A percentile compares a stretch with the other conserved stretches of the same genome.
Conservation (phyloP, 345 rosid species). For the Lagerstroemia speciosa region DNA sequence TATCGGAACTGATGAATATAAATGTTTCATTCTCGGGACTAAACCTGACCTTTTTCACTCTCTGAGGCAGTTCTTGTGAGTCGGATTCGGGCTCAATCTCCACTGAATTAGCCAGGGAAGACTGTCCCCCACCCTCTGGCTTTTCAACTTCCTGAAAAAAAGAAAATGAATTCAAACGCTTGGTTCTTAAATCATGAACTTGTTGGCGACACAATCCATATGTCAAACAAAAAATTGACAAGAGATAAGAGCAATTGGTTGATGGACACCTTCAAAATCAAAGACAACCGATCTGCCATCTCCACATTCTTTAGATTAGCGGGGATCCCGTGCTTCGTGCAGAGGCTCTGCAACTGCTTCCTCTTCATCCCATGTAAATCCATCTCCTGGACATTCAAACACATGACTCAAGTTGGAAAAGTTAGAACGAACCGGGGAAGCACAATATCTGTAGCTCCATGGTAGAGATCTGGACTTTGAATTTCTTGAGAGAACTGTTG, state of each 20-base stretch:
- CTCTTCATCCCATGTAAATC: slow-evolving; percentile 42
- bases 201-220: neutral
- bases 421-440: neutral
- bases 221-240: neutral
- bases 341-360: slow-evolving; percentile 42
- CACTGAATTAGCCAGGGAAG: neutral
- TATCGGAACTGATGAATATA: slow-evolving; percentile 30
- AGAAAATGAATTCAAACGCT: neutral
- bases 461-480: neutral
- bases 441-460: neutral
- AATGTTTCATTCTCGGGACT: slow-evolving; percentile 40
- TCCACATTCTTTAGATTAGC: slow-evolving; percentile 43
- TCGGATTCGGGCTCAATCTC: slow-evolving; percentile 9
- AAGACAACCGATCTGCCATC: slow-evolving; percentile 40
- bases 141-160: slow-evolving; percentile 21
- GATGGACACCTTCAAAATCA: slow-evolving; percentile 27
- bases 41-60: slow-evolving; percentile 50
- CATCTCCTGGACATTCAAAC: slow-evolving; percentile 14
- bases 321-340: slow-evolving; percentile 54
- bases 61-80: slow-evolving; percentile 5
- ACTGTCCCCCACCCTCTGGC: neutral
- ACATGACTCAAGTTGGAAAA: neutral
- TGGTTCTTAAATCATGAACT: neutral
- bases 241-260: neutral
- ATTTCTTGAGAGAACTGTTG: neutral